Conservation (phyloP, 192 early-diverging fungal species). For the Backusella tarrabulga region DNA sequence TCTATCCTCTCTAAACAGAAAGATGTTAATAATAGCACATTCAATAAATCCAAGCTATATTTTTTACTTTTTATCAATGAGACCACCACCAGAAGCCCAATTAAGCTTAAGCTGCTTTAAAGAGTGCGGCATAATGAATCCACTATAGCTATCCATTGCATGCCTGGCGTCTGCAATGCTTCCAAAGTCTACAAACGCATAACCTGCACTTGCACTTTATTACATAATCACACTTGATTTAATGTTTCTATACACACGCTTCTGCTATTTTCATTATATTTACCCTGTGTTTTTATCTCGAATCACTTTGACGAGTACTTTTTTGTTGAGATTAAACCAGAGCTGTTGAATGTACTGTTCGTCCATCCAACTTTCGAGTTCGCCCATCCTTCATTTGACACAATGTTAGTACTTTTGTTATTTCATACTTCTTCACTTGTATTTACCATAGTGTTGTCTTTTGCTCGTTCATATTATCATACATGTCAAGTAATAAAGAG, state of each 20-base stretch:
- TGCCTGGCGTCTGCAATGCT: slow-evolving; percentile 64
- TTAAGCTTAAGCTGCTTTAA: slow-evolving; percentile 87
- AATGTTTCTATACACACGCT: background rate
- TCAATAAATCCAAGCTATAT: background rate
- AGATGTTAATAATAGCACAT: too few relatives aligned
- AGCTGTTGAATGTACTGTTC: slow-evolving; percentile 84
- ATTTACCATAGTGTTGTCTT: slow-evolving; percentile 19
- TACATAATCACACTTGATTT: slow-evolving; percentile 1
- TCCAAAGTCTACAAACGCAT: slow-evolving; percentile 92
- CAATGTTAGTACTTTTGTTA: background rate
- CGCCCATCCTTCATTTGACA: slow-evolving; percentile 74
- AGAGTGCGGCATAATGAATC: slow-evolving; percentile 77
- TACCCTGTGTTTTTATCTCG: slow-evolving; percentile 88
- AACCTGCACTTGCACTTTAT: slow-evolving; percentile 67
- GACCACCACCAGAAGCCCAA: slow-evolving; percentile 87
- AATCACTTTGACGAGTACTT: slow-evolving; percentile 92
- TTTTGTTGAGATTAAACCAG: slow-evolving; percentile 84
- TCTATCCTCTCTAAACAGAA: slow-evolving; percentile 41
- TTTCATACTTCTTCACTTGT: background rate
- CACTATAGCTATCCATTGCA: slow-evolving; percentile 72
- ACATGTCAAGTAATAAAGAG: background rate
- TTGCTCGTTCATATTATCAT: background rate
- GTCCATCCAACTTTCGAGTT: slow-evolving; percentile 98
- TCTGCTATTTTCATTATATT: background rate
- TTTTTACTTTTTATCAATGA: slow-evolving; percentile 51